Base-by-base conservation (phyloP, 108 stramenopile species). In the Discostella pseudostelligera region DNA sequence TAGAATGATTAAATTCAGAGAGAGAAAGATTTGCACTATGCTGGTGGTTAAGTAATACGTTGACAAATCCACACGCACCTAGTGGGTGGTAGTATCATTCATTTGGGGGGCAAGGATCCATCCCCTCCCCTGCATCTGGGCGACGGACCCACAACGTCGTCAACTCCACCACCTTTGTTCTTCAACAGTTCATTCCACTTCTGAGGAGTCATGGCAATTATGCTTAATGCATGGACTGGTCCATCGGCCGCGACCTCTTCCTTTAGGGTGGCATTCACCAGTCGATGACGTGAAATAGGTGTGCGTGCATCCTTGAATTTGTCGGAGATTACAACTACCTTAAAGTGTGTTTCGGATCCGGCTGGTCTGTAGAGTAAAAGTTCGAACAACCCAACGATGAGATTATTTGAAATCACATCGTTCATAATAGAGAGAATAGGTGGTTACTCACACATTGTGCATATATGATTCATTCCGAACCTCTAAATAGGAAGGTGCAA, bases 271-370 rank as follows among this genome's bases (percentile, higher is more conserved):
- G 51, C 79, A 61, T 98, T 95, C 16, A 98, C 85, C 40, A 87
- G 44, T 14, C 96, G 90, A 71, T 97, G 96, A 51, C 96, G 79
- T 40, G 89, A 76, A 21, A 92, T 47, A 13, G 72, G 79, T 0
- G 83, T 76, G 42, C 77, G 72, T 11, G 86, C 53, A 21, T 81
- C 81, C n/a, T 87, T 71, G 69, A 98, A 96, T 43, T 72, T 58
- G 2, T 63, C 61, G 9, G 90, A 86, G 1, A 96, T 87, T 8
- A 98, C 84, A 21, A 96, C 77, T 8, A 95, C 94, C 77, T 98
- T 96, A 77, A 98, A 98, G 70, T 98, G 97, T 2, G 95, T 96
- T 79, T 98, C 96, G 16, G 94, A 89, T 54, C 84, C 72, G 10
- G 59, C 61, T 3, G 94, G 94, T 47, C 81, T 81, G 44, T 55